These are phyloP conservation scores for Citrus reticulata DNA, from an alignment of 345 rosid species.

Conservation along the genomic window DNA sequence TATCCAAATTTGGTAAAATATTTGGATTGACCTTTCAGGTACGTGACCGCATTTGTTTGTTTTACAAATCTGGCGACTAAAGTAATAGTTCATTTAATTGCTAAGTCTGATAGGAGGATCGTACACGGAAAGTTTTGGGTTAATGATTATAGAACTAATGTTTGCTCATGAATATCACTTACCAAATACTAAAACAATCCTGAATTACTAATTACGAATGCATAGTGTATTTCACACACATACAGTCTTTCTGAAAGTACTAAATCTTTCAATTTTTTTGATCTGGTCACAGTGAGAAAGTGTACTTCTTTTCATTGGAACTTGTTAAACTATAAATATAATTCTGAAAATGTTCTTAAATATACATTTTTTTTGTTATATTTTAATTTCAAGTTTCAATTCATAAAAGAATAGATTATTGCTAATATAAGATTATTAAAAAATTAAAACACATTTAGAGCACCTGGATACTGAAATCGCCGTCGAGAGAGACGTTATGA, in stretches of 20 bases:
- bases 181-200: background rate
- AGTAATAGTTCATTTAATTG: background rate
- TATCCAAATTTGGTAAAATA: background rate
- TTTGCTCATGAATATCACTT: background rate
- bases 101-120: background rate
- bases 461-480: conserved; percentile 98
- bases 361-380: too few species aligned
- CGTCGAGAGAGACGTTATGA: conserved; percentile 87
- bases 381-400: background rate
- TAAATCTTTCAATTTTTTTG: too few species aligned
- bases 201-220: background rate
- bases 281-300: background rate
- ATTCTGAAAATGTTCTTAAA: too few species aligned
- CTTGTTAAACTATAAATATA: too few species aligned
- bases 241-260: background rate
- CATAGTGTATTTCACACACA: background rate
- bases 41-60: background rate
- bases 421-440: background rate
- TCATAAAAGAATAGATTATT: background rate
- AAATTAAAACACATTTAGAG: background rate
- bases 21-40: background rate
- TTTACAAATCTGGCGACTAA: background rate
- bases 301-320: background rate
- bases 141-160: background rate
- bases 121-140: background rate